Percentiles rank a stretch among this genome's conserved stretches.
Evolutionary conservation across 768 basidiomycete genomes (phyloP).

Genomic region (Hericium coralloides): DNA sequence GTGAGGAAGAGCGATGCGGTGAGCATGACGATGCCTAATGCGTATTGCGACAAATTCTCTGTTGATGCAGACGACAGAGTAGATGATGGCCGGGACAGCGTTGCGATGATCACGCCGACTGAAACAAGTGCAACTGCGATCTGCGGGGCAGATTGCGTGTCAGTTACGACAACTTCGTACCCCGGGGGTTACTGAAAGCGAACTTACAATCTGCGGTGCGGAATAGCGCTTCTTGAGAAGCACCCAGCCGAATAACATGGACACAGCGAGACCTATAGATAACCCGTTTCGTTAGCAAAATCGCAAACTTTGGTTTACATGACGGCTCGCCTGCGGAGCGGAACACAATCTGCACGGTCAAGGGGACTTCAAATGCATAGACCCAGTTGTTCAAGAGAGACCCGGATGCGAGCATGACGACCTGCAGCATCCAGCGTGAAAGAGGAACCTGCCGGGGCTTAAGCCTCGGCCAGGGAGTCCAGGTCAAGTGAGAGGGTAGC

Average conservation of each 20-base stretch:
- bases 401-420: slow-evolving; percentile 54
- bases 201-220: not conserved
- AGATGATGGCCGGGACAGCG: slow-evolving; percentile 47
- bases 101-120: slow-evolving; percentile 61
- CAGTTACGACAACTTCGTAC: not conserved
- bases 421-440: slow-evolving; percentile 59
- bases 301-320: slow-evolving; percentile 5
- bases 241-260: slow-evolving; percentile 12
- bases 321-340: slow-evolving; percentile 46
- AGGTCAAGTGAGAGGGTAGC: slow-evolving; percentile 52
- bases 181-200: not conserved
- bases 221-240: slow-evolving; percentile 11
- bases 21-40: slow-evolving; percentile 63
- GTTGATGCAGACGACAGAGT: slow-evolving; percentile 18
- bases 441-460: slow-evolving; percentile 65
- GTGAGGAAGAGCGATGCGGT: slow-evolving; percentile 56
- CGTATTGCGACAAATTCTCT: slow-evolving; percentile 32
- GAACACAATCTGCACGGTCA: slow-evolving; percentile 77
- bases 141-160: slow-evolving; percentile 24
- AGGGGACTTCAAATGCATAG: slow-evolving; percentile 66
- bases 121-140: slow-evolving; percentile 60
- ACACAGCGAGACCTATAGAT: slow-evolving; percentile 11
- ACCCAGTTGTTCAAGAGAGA: slow-evolving; percentile 78
- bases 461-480: slow-evolving; percentile 36
- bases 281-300: not conserved